These are phyloP conservation scores for Huiozyma sinensis DNA, from an alignment of 805 yeast genomes.

Conservation along the genomic window DNA sequence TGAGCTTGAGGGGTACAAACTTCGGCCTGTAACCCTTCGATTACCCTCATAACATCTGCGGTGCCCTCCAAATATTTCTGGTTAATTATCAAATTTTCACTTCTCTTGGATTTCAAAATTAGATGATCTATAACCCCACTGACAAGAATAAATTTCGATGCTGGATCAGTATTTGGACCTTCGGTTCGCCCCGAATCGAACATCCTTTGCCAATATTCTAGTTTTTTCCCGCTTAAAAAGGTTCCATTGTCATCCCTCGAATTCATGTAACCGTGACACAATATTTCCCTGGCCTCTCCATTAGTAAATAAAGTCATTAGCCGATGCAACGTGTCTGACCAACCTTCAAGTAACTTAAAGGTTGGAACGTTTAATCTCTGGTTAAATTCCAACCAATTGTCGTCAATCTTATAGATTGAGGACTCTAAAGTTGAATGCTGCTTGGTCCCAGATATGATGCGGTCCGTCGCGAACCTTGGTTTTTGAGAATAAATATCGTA, in stretches of 20 bases:
- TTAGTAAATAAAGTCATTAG: conserved; percentile 32
- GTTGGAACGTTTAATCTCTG: conserved; percentile 12
- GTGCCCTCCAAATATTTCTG: neutral
- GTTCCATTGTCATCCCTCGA: neutral
- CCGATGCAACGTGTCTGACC: conserved; percentile 37
- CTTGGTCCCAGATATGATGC: conserved; percentile 37
- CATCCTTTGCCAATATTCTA: conserved; percentile 4
- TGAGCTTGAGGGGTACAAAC: neutral
- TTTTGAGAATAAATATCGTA: conserved; percentile 43
- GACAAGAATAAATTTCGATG: conserved; percentile 33
- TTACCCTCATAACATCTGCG: neutral
- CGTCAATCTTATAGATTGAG: conserved; percentile 32
- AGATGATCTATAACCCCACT: conserved; percentile 59
- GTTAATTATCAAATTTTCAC: neutral
- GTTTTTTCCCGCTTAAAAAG: neutral
- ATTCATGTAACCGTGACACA: conserved; percentile 43
- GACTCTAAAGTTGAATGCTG: conserved; percentile 41
- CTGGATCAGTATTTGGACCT: conserved; percentile 2
- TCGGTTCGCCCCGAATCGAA: neutral
- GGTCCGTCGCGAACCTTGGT: conserved; percentile 26
- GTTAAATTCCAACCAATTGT: conserved; percentile 8
- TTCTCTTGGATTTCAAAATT: conserved; percentile 7
- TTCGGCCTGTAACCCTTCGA: neutral
- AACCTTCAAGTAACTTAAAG: conserved; percentile 21
- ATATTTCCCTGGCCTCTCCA: conserved; percentile 51